A percentile compares a stretch with the other conserved stretches of the same genome.
Evolutionary conservation across 139 green algal genomes (phyloP).

Genomic region (Chlorella sp.): DNA sequence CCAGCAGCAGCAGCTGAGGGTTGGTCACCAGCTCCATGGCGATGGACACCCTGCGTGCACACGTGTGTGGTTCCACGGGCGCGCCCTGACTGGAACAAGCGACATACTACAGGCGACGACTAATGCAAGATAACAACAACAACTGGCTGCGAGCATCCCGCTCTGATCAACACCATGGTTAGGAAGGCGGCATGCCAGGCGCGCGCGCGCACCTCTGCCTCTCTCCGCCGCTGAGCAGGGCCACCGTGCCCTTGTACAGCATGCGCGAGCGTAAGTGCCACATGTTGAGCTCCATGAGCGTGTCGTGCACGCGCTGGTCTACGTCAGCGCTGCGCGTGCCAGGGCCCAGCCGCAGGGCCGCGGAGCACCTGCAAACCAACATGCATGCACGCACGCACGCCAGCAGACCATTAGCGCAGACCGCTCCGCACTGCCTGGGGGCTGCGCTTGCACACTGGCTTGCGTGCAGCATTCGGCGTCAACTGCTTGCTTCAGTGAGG

Average conservation of each 20-base stretch:
- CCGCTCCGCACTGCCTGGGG: too few relatives aligned
- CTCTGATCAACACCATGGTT: too few relatives aligned
- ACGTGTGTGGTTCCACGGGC: not conserved
- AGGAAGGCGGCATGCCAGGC: too few relatives aligned
- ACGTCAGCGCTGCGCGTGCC: not conserved
- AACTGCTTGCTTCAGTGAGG: too few relatives aligned
- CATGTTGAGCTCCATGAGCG: constrained; percentile 22
- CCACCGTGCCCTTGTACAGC: not conserved
- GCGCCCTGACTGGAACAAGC: not conserved
- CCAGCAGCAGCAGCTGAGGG: constrained; percentile 43
- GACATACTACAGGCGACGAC: too few relatives aligned
- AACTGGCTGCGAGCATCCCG: too few relatives aligned
- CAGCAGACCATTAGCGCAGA: too few relatives aligned
- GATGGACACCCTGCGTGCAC: constrained; percentile 47
- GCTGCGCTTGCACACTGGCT: too few relatives aligned
- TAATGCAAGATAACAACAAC: too few relatives aligned
- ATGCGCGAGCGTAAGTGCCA: constrained; percentile 12
- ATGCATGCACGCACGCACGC: not conserved
- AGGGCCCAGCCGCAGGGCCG: constrained; percentile 21
- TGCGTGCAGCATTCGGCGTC: too few relatives aligned
- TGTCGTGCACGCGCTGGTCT: not conserved
- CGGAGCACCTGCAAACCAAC: constrained; percentile 9
- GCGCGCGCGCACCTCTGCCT: not conserved
- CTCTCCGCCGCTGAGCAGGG: not conserved
- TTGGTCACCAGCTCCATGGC: constrained; percentile 70